Percentiles rank a stretch among this genome's conserved stretches.
Conservation (phyloP, 257 asterid species). For the Rubia yunnanensis region DNA sequence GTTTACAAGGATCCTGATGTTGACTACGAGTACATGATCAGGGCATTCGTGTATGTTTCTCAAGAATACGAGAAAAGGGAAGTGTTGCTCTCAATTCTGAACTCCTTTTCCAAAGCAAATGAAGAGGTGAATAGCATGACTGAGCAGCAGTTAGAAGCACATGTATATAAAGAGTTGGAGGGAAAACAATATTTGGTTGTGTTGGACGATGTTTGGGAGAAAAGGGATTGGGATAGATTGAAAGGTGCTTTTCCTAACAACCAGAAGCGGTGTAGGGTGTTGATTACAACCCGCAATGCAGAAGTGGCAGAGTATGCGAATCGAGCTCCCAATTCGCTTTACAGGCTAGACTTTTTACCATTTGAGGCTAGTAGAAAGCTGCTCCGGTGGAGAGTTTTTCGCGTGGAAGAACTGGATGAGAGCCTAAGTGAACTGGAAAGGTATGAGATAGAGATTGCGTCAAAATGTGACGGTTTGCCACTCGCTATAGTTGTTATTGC, state of each 20-base stretch:
- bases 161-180: conserved; percentile 21
- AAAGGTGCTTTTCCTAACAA: conserved; percentile 1
- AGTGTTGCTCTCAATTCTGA: conserved; percentile 34
- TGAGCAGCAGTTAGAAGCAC: background rate
- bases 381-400: conserved; percentile 10
- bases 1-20: no score
- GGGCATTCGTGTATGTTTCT: no score
- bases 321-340: background rate
- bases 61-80: conserved; percentile 34
- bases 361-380: conserved; percentile 1
- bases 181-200: conserved; percentile 37
- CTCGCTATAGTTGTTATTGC: background rate
- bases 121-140: background rate
- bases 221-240: background rate
- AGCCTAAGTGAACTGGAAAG: no score
- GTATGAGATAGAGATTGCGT: background rate
- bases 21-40: no score
- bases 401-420: background rate
- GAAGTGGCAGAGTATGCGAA: background rate
- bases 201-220: conserved; percentile 47
- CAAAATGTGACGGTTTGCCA: background rate
- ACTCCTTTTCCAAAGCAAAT: no score
- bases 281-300: background rate
- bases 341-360: background rate
- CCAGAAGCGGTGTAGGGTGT: background rate